Percentiles rank a stretch among this genome's conserved stretches.
Evolutionary conservation across 2,329 filamentous ascomycete genomes (phyloP).

Genomic region (Zasmidium cellare): DNA sequence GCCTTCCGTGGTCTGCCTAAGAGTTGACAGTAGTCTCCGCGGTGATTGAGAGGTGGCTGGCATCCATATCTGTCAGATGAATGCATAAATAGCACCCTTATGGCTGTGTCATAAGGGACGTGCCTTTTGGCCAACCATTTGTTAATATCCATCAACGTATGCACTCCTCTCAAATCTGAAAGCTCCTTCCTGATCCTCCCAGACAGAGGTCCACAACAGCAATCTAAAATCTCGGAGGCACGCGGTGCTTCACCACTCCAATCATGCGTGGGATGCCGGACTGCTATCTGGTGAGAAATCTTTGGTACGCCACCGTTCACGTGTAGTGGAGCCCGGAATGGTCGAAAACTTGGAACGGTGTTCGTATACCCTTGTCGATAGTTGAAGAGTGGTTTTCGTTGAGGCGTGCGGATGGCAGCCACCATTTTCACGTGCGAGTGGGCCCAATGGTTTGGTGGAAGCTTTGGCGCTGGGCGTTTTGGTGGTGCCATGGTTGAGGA

Average conservation of each 20-base stretch:
- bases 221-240: background rate
- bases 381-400: background rate
- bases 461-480: background rate
- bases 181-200: too few species aligned
- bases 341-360: background rate
- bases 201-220: too few species aligned
- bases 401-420: background rate
- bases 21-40: background rate
- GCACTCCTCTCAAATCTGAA: too few species aligned
- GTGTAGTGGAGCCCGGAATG: too few species aligned
- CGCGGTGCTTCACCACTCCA: background rate
- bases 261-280: background rate
- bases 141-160: too few species aligned
- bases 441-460: background rate
- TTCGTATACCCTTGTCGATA: background rate
- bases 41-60: background rate
- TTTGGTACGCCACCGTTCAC: background rate
- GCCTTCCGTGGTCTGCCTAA: background rate
- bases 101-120: too few species aligned
- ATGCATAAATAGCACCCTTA: too few species aligned
- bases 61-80: too few species aligned
- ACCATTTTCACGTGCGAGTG: constrained; percentile 3
- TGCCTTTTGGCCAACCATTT: too few species aligned
- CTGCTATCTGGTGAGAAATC: background rate
- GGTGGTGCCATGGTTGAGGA: too few species aligned